These are phyloP conservation scores for Sambucus nigra DNA, from an alignment of 129 eudicot genomes.

Conservation along the genomic window DNA sequence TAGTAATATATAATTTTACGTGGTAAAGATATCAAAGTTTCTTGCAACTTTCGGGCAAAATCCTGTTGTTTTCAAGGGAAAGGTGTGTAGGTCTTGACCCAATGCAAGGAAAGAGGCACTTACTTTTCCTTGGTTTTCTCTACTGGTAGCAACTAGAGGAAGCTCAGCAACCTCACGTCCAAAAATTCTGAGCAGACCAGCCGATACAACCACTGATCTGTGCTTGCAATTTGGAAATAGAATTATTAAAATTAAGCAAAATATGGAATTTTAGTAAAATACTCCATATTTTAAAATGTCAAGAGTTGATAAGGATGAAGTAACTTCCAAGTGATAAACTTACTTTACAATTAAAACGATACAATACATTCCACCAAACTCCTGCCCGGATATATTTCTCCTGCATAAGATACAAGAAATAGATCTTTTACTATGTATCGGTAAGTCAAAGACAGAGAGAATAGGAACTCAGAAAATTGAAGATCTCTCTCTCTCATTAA, in stretches of 20 bases:
- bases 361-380: conserved; percentile 90
- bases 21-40: too few species aligned
- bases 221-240: conserved; percentile 7
- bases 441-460: not conserved
- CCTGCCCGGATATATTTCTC: conserved; percentile 97
- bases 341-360: conserved; percentile 73
- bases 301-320: not conserved
- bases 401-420: conserved; percentile 36
- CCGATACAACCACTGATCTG: conserved; percentile 83
- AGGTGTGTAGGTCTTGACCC: too few species aligned
- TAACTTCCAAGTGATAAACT: conserved; percentile 11
- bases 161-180: conserved; percentile 93
- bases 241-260: not conserved
- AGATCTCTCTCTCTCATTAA: too few species aligned
- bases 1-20: too few species aligned
- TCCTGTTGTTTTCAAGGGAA: too few species aligned
- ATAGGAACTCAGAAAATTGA: too few species aligned
- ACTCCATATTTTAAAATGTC: too few species aligned
- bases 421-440: not conserved
- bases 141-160: conserved; percentile 86
- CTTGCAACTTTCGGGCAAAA: too few species aligned
- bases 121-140: conserved; percentile 92
- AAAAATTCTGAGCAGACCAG: conserved; percentile 75
- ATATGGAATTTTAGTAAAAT: not conserved
- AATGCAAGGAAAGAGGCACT: too few species aligned